Evolutionary conservation across 208 protist species (phyloP), one percentile per base, ranked within the genome.

Genomic region (Angomonas desouzai): DNA sequence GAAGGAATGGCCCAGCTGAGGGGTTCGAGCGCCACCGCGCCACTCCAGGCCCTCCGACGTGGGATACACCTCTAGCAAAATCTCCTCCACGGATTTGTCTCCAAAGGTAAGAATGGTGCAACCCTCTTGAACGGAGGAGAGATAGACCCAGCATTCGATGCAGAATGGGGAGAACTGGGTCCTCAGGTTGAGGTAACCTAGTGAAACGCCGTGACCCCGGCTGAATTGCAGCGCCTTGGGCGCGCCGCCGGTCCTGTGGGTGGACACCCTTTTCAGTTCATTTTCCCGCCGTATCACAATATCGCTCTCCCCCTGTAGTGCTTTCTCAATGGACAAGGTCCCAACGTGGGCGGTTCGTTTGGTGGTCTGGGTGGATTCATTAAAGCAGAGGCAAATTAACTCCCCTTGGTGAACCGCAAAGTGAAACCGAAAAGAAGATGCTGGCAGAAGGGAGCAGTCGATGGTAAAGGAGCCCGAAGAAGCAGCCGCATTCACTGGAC

Each of bases 61-160:
- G 1, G 80, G 79, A 55, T 85, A 77, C 34, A 96, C 74, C 66
- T 91, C 85, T 28, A 96, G 69, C 27, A 92, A 64, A 48, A 96
- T 71, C 66, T 96, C 90, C 57, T 93, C 87, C 28, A 79, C 62
- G 22, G 73, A 71, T 48, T 93, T 93, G 74, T 96, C 85, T 23
- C 90, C 90, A 34, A 96, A 74, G 22, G 90, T 84, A 33, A 96
- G 49, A 60, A 96, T 67, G 23, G 76, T 82, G 56, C 89, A 83
- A 27, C 77, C 71, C 56, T 91, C 89, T 6, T 64, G 68, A 1
- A 76, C 68, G 65, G 74, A 83, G 20, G 83, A 81, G 29, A 85
- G 85, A 64, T 82, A 91, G 29, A 92, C 90, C 87, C 90, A 96
- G 72, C 88, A 65, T 67, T 96, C 87, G 30, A 96, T 68, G 49